Evolutionary conservation across 1,284 basidiomycete genomes (phyloP), one percentile per base, ranked within the genome.

Genomic region (Ustilago nuda): DNA sequence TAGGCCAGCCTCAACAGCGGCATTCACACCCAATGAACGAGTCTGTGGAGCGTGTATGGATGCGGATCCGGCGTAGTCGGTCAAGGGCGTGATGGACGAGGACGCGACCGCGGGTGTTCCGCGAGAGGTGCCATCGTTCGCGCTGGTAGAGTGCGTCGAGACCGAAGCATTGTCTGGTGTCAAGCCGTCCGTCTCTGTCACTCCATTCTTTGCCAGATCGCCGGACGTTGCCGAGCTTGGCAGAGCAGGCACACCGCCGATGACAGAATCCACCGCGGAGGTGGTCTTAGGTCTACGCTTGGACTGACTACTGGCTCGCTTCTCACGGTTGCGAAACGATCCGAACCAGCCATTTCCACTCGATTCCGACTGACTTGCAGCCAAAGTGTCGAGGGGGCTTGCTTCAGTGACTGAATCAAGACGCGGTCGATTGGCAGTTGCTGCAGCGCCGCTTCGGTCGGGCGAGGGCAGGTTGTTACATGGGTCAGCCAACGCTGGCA

Each of bases 281-380:
- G 63, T 59, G 8, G 69, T 70, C 54, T 76, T 76, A 7, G 74
- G 74, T 23, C 74, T 65, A 4, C 74, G 57, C 33, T 55, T 57
- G 8, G 74, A 76, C 55, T 72, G 69, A 45, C 74, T 76, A 13
- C 63, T 67, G 1, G 76, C 66, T 50, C 75, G 36, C 51, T 70
- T 73, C 35, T 73, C 71, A 11, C 76, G 68, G 23, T 70, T 72
- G 35, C 76, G 67, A 61, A 78, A 75, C 27, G 71, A 72, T 27
- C 68, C 76, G 52, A 78, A 78, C 76, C 76, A 78, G 45, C 76
- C 69, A 15, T 72, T 72, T 23, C 67, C 56, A 11, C 59, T 60
- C 41, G 60, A 12, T 11, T 72, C 73, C 7, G 62, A 15, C 15
- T 56, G 58, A 23, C 58, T 62, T 15, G 56, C 48, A 32, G 54